Evolutionary conservation across 2,329 filamentous ascomycete genomes (phyloP).

Genomic region (Trichocomaceae sp.): DNA sequence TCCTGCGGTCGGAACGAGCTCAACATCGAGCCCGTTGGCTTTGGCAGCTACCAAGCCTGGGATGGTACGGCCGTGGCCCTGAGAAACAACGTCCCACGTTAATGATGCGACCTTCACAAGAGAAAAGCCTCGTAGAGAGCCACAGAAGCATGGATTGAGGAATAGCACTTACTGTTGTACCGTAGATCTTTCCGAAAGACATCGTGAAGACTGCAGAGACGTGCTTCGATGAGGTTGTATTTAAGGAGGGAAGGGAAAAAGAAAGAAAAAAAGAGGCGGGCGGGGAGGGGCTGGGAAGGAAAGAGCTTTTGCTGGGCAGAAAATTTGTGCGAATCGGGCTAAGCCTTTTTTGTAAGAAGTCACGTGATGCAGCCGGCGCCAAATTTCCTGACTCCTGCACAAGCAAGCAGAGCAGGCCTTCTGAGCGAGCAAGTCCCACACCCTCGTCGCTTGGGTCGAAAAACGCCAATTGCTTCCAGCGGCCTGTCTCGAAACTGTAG

Average conservation of each 20-base stretch:
- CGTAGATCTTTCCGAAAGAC: slow-evolving; percentile 98
- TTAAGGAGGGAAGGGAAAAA: slow-evolving; percentile 12
- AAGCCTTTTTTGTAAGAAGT: slow-evolving; percentile 14
- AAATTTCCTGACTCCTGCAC: slow-evolving; percentile 15
- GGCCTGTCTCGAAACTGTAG: slow-evolving; percentile 15
- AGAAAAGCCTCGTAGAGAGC: not conserved
- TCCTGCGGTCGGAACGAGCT: slow-evolving; percentile 62
- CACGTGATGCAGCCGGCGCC: slow-evolving; percentile 20
- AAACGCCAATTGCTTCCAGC: slow-evolving; percentile 3
- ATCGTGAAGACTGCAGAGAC: slow-evolving; percentile 52
- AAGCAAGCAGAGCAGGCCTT: slow-evolving; percentile 13
- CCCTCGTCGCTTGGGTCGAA: not conserved
- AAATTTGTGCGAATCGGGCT: slow-evolving; percentile 23
- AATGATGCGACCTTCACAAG: slow-evolving; percentile 16
- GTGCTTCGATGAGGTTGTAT: slow-evolving; percentile 15
- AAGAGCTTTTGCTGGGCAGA: slow-evolving; percentile 10
- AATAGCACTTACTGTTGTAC: slow-evolving; percentile 60
- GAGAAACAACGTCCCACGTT: slow-evolving; percentile 21
- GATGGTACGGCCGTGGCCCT: slow-evolving; percentile 87
- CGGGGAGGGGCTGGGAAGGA: slow-evolving; percentile 18
- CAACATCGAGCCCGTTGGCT: slow-evolving; percentile 90
- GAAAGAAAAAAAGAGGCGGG: slow-evolving; percentile 8
- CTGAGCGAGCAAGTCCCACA: not conserved
- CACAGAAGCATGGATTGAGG: not conserved
- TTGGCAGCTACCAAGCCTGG: slow-evolving; percentile 90